Evolutionary conservation across 208 protist genomes (phyloP).

Genomic region (Trichomonas gallinae): DNA sequence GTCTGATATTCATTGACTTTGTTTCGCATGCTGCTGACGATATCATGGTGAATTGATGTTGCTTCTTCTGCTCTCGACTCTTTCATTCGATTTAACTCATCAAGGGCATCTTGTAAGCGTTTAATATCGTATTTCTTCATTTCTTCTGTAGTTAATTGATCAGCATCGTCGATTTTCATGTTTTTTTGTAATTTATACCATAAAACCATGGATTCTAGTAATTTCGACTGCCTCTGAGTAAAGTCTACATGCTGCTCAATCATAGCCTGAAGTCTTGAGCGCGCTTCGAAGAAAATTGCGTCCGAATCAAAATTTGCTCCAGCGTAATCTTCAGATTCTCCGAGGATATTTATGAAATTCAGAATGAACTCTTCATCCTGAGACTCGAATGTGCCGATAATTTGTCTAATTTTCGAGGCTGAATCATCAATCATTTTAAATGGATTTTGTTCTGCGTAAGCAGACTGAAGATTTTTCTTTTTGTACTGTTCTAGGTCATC

Average conservation of each 20-base stretch:
- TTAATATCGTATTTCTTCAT: background rate
- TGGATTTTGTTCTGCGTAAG: background rate
- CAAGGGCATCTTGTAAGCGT: background rate
- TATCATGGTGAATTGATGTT: background rate
- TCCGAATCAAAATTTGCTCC: background rate
- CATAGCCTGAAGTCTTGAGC: background rate
- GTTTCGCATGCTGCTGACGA: background rate
- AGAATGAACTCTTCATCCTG: background rate
- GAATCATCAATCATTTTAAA: background rate
- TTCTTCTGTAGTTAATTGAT: background rate
- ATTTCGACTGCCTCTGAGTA: background rate
- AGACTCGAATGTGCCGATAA: background rate
- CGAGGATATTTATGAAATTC: background rate
- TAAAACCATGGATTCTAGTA: background rate
- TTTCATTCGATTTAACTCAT: background rate
- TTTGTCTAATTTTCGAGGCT: background rate
- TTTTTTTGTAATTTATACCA: background rate
- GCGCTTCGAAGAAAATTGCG: background rate
- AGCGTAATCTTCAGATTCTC: background rate
- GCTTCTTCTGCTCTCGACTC: background rate
- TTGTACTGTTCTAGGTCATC: background rate
- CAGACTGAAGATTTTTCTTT: background rate
- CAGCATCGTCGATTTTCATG: background rate
- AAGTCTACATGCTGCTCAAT: background rate
- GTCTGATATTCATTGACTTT: background rate